Conservation (phyloP, 2,329 filamentous ascomycete species). For the Setomelanomma holmii region DNA sequence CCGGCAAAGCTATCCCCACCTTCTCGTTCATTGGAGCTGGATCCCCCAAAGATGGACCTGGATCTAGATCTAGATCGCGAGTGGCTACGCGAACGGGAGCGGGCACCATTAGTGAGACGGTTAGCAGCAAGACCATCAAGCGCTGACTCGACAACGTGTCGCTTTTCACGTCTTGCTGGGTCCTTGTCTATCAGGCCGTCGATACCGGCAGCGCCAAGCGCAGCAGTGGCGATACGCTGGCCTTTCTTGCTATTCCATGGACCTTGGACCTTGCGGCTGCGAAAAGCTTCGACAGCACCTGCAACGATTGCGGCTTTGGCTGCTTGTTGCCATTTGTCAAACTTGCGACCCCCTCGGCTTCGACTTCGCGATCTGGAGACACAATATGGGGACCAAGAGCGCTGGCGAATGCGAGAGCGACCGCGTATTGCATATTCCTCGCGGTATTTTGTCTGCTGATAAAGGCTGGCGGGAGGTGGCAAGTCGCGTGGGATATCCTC, state of each 20-base stretch:
- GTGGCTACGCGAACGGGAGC: slow-evolving; percentile 64
- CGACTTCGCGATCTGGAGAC: slow-evolving; percentile 61
- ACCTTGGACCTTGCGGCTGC: slow-evolving; percentile 85
- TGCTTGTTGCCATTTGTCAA: slow-evolving; percentile 72
- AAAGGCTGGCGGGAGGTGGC: slow-evolving; percentile 66
- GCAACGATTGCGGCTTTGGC: slow-evolving; percentile 90
- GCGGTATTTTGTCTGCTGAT: slow-evolving; percentile 55
- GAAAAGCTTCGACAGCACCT: slow-evolving; percentile 90
- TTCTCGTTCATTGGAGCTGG: slow-evolving; percentile 56
- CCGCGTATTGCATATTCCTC: slow-evolving; percentile 58
- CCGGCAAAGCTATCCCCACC: slow-evolving; percentile 56
- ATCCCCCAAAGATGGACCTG: slow-evolving; percentile 54
- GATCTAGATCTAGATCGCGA: slow-evolving; percentile 72
- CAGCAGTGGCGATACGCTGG: slow-evolving; percentile 88
- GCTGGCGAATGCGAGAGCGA: slow-evolving; percentile 48
- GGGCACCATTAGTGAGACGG: slow-evolving; percentile 79
- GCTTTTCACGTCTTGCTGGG: slow-evolving; percentile 75
- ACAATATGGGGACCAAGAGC: no score
- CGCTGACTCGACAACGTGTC: slow-evolving; percentile 84
- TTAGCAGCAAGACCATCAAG: slow-evolving; percentile 88
- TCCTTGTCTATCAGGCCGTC: slow-evolving; percentile 75
- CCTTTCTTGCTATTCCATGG: slow-evolving; percentile 91
- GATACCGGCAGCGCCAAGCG: slow-evolving; percentile 82
- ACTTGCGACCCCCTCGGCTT: slow-evolving; percentile 58
- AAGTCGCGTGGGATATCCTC: slow-evolving; percentile 88